Evolutionary conservation across 2,329 filamentous ascomycete species (phyloP), one percentile per base, ranked within the genome.

Genomic region (Herpotrichia juniperi): DNA sequence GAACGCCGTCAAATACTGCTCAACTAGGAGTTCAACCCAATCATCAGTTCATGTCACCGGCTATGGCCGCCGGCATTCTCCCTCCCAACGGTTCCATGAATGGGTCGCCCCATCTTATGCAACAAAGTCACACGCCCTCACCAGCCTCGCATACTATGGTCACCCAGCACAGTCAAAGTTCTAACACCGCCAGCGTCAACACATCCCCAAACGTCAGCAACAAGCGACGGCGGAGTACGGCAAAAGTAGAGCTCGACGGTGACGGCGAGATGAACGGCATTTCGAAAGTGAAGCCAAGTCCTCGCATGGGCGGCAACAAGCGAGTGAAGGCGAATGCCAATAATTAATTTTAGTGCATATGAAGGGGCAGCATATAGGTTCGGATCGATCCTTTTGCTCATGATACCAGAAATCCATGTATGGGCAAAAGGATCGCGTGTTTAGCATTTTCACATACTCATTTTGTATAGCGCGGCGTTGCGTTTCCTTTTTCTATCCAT

Each of bases 141-240:
- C 78, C 78, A 17, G 75, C 75, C 34, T 74, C 73, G 9, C 74
- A 78, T 58, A 79, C 59, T 21, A 85, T 87, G 81, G 76, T 81
- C 45, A 78, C 80, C 42, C 83, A 84, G 63, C 81, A 79, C 66
- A 83, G 76, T 63, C 83, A 83, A 56, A 83, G 79, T 68, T 81
- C 71, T 16, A 74, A 74, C 57, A 79, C 77, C 2, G 77, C 80
- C 8, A 86, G 83, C 61, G 82, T 83, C 26, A 87, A 84, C 58
- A 86, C 85, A 4, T 87, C 84, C 58, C 85, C 85, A 2, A 86
- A 83, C 59, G 79, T 85, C 37, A 80, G 75, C 60, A 80, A 79
- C 62, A 87, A 87, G 71, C 76, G 82, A 52, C 79, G 85, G 53
- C 76, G 85, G 53, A 87, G 84, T 68, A 80, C 80, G 12, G 82